Percentiles rank a stretch among this genome's conserved stretches.
Evolutionary conservation across 2,329 filamentous ascomycete species (phyloP).

Genomic region (Fusarium graminum): DNA sequence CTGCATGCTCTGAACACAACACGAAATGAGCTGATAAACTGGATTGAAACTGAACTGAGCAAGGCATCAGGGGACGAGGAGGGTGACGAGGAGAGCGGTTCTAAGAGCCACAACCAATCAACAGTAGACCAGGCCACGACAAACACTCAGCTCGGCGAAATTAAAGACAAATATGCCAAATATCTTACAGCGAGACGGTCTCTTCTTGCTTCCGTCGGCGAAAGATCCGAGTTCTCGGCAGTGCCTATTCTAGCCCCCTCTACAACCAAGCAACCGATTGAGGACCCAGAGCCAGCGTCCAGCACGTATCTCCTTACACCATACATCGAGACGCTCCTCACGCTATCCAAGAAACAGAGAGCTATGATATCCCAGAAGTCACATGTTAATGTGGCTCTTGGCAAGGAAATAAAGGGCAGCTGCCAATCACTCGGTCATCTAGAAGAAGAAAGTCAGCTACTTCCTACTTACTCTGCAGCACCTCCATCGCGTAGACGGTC

Average conservation of each 20-base stretch:
- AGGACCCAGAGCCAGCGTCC: slow-evolving; percentile 38
- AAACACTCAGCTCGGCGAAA: slow-evolving; percentile 58
- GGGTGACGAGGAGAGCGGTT: slow-evolving; percentile 47
- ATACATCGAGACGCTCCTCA: slow-evolving; percentile 67
- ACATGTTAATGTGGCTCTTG: slow-evolving; percentile 64
- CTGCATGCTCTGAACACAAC: slow-evolving; percentile 67
- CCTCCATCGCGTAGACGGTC: slow-evolving; percentile 52
- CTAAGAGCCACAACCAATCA: slow-evolving; percentile 41
- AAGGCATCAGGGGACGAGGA: slow-evolving; percentile 61
- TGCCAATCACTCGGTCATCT: slow-evolving; percentile 66
- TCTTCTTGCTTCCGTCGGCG: slow-evolving; percentile 59
- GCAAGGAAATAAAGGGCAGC: slow-evolving; percentile 65
- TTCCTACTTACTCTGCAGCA: slow-evolving; percentile 65
- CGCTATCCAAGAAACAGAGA: slow-evolving; percentile 69
- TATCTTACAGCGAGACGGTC: slow-evolving; percentile 65
- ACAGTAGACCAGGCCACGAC: slow-evolving; percentile 50
- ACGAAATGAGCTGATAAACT: slow-evolving; percentile 71
- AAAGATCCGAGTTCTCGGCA: slow-evolving; percentile 50
- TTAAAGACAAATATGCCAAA: slow-evolving; percentile 66
- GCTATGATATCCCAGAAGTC: slow-evolving; percentile 69
- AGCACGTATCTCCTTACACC: slow-evolving; percentile 64
- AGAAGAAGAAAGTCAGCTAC: slow-evolving; percentile 72
- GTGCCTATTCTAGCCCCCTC: slow-evolving; percentile 39
- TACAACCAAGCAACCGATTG: slow-evolving; percentile 17
- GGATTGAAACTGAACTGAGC: slow-evolving; percentile 73